Conservation (phyloP, 768 basidiomycete genomes). For the Leccinum subgranulosum region DNA sequence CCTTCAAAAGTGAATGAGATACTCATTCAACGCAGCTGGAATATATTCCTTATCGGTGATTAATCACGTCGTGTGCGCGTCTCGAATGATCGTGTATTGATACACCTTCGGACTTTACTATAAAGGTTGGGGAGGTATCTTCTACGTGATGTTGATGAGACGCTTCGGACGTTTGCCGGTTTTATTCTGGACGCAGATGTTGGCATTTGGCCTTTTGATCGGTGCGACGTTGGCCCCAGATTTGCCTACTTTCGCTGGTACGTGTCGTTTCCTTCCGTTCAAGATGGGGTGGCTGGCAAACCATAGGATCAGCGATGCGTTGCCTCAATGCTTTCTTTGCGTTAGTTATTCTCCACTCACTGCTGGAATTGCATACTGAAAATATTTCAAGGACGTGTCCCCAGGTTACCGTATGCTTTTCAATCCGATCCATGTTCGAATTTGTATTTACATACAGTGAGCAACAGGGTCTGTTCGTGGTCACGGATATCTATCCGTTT, state of each 20-base stretch:
- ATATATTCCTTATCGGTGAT: conserved; percentile 45
- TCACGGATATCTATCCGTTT: conserved; percentile 53
- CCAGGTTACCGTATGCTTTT: conserved; percentile 41
- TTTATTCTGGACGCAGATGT: conserved; percentile 33
- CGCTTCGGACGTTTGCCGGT: conserved; percentile 31
- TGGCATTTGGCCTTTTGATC: conserved; percentile 45
- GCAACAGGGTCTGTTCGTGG: conserved; percentile 40
- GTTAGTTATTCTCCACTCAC: conserved; percentile 10
- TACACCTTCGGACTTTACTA: not conserved
- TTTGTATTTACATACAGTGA: not conserved
- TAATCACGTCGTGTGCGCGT: not conserved
- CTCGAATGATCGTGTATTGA: conserved; percentile 3
- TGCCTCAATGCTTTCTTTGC: conserved; percentile 32
- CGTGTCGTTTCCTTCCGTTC: not conserved
- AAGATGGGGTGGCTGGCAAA: not conserved
- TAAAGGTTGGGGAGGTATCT: conserved; percentile 30
- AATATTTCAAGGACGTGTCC: conserved; percentile 41
- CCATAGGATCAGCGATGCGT: conserved; percentile 26
- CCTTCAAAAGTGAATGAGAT: not conserved
- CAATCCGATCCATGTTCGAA: not conserved
- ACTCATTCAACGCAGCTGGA: conserved; percentile 34
- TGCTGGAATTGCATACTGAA: not conserved
- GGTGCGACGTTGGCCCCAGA: conserved; percentile 52
- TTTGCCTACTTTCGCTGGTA: conserved; percentile 47
- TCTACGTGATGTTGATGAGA: conserved; percentile 30